Evolutionary conservation across 345 rosid genomes (phyloP).

Genomic region (Citrus hindsii): DNA sequence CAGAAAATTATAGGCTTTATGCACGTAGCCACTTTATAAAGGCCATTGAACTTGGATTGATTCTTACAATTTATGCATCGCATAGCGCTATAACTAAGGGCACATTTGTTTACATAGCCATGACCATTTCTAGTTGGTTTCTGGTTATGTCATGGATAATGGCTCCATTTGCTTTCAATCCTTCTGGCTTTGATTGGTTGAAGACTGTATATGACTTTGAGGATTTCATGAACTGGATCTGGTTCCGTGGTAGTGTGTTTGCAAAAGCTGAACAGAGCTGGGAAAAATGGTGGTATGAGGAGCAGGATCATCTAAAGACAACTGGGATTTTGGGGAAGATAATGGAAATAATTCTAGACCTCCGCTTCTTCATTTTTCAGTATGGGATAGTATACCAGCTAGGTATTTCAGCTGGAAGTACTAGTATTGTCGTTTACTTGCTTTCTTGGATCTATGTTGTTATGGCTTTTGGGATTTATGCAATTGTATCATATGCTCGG

Average conservation of each 20-base stretch:
- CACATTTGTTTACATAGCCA: conserved; percentile 71
- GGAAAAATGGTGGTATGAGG: conserved; percentile 96
- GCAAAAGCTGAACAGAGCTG: conserved; percentile 91
- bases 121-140: conserved; percentile 92
- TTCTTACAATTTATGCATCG: conserved; percentile 75
- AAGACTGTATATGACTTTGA: conserved; percentile 88
- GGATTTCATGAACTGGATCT: conserved; percentile 89
- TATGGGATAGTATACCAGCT: conserved; percentile 86
- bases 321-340: conserved; percentile 84
- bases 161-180: conserved; percentile 86
- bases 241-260: conserved; percentile 79
- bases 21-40: conserved; percentile 86
- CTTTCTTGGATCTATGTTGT: conserved; percentile 72
- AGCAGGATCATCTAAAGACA: conserved; percentile 82
- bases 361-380: conserved; percentile 92
- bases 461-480: conserved; percentile 52
- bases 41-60: conserved; percentile 83
- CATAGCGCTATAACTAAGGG: conserved; percentile 72
- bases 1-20: conserved; percentile 82
- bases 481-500: conserved; percentile 59
- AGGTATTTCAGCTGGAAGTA: conserved; percentile 44
- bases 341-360: conserved; percentile 73
- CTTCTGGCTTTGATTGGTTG: conserved; percentile 96
- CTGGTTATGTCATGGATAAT: conserved; percentile 74
- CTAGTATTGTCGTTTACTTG: conserved; percentile 73